Evolutionary conservation across 306 rosid species (phyloP), one percentile per base, ranked within the genome.

Genomic region (Quercus mongolica): DNA sequence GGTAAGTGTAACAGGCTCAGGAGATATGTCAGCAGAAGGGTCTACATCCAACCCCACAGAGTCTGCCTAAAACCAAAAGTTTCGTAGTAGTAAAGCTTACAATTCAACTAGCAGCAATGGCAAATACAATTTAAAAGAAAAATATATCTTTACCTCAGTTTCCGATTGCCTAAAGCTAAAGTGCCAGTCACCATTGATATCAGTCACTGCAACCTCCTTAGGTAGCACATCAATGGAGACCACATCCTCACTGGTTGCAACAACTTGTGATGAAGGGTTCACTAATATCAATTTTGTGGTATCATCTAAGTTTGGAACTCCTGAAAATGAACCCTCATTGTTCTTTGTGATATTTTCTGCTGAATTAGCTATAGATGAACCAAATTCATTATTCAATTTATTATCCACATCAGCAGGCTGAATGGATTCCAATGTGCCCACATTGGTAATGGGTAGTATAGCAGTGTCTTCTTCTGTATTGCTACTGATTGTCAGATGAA

Each of bases 51-150:
- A 49, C 69, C 79, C 79, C 49, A 9, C 49, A 49, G 51, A 31
- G 21, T 79, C 81, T 69, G 76, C 86, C 91, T 88, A 73, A 44
- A 83, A 76, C 68, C 15, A 76, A 81, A 35, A 76, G 26, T 72
- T 74, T 71, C 7, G 46, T 65, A 31, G 49, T 26, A 79, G 71
- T 74, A 56, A 49, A 67, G 18, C 65, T 80, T 72, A 76, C 18
- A 56, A 9, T 70, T 64, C 25, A 51, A 17, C 57, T 41, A 54
- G 59, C 14, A 23, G 64, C 55, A 79, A 67, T 5, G 56, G 41
- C 68, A 41, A 28, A 17, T 30, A 7, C 55, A 11, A 78, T 65
- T 49, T 28, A 83, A 44, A 33, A 64, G 69, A 30, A 46, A 46
- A 28, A 58, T 54, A 59, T 4, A 65, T 46, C 74, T 76, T 78